phyloP scores from a whole-genome alignment of 257 asterid genomes.

The Nemophila menziesii region DNA sequence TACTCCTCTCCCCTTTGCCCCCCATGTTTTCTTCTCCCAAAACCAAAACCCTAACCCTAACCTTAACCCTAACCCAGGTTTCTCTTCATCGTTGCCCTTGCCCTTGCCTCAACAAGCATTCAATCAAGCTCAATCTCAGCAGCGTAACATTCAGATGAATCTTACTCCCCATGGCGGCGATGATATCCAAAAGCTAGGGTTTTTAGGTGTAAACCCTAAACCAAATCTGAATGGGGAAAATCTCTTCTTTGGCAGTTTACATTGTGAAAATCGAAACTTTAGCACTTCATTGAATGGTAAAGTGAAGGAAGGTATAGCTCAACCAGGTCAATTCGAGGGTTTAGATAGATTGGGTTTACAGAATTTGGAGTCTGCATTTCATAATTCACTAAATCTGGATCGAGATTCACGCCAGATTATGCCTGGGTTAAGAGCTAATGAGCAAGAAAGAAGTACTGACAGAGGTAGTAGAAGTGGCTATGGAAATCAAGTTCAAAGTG shows the following conservation, averaged over 20 bases:
- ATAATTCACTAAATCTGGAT: slow-evolving; percentile 18
- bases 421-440: slow-evolving; percentile 17
- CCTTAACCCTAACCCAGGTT: slow-evolving; percentile 28
- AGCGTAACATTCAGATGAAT: slow-evolving; percentile 21
- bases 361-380: slow-evolving; percentile 15
- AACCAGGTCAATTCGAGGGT: slow-evolving; percentile 5
- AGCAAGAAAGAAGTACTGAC: slow-evolving; percentile 17
- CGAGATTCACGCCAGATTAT: slow-evolving; percentile 18
- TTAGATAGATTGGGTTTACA: slow-evolving; percentile 13
- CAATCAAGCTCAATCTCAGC: slow-evolving; percentile 23
- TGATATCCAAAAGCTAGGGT: slow-evolving; percentile 19
- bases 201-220: slow-evolving; percentile 14
- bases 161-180: slow-evolving; percentile 11
- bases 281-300: slow-evolving; percentile 11
- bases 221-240: slow-evolving; percentile 25
- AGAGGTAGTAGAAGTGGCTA: slow-evolving; percentile 13
- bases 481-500: slow-evolving; percentile 19
- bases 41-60: slow-evolving; percentile 58
- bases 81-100: slow-evolving; percentile 13
- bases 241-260: slow-evolving; percentile 49
- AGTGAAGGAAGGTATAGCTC: slow-evolving; percentile 13
- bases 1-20: slow-evolving; percentile 32
- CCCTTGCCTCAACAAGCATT: slow-evolving; percentile 25
- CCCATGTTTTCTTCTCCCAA: slow-evolving; percentile 46
- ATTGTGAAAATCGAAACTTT: slow-evolving; percentile 13